phyloP scores from a whole-genome alignment of 768 basidiomycete species.

The Hemileccinum impolitum region DNA sequence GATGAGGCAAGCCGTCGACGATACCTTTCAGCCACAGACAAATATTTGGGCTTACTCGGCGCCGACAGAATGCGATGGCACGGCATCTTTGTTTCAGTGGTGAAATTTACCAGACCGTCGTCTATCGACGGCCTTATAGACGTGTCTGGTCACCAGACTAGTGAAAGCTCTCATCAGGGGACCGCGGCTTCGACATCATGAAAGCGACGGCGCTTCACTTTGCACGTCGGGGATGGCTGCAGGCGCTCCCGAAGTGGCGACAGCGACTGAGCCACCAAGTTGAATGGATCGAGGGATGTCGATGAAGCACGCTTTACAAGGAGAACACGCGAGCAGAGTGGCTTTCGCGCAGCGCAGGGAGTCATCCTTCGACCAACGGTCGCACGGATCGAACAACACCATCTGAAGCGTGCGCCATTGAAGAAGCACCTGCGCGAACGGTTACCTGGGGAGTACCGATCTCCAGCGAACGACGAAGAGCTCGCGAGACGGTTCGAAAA shows the following conservation, averaged over 20 bases:
- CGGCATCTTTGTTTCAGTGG: too few relatives aligned
- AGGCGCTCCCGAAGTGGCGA: slow-evolving; percentile 46
- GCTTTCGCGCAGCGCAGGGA: slow-evolving; percentile 24
- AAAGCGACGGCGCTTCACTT: slow-evolving; percentile 43
- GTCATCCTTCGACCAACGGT: slow-evolving; percentile 16
- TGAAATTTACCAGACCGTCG: too few relatives aligned
- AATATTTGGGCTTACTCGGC: too few relatives aligned
- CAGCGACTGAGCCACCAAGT: slow-evolving; percentile 40
- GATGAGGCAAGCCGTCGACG: too few relatives aligned
- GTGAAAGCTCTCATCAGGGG: too few relatives aligned
- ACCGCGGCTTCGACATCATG: slow-evolving; percentile 27
- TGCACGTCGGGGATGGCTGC: slow-evolving; percentile 34
- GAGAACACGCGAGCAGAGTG: slow-evolving; percentile 45
- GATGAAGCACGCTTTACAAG: slow-evolving; percentile 58
- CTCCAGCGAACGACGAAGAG: slow-evolving; percentile 60
- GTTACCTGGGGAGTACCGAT: slow-evolving; percentile 42
- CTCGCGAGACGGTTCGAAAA: slow-evolving; percentile 65
- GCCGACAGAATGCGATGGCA: too few relatives aligned
- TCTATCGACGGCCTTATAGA: too few relatives aligned
- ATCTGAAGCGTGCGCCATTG: slow-evolving; percentile 20
- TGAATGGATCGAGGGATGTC: slow-evolving; percentile 59
- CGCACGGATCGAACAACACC: slow-evolving; percentile 14
- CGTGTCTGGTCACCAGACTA: too few relatives aligned
- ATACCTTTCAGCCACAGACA: too few relatives aligned
- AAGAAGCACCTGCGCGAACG: slow-evolving; percentile 34